Percentiles rank a stretch among this genome's conserved stretches.
Evolutionary conservation across 2,329 filamentous ascomycete species (phyloP).

Genomic region (Proliferodiscus dingleyae): DNA sequence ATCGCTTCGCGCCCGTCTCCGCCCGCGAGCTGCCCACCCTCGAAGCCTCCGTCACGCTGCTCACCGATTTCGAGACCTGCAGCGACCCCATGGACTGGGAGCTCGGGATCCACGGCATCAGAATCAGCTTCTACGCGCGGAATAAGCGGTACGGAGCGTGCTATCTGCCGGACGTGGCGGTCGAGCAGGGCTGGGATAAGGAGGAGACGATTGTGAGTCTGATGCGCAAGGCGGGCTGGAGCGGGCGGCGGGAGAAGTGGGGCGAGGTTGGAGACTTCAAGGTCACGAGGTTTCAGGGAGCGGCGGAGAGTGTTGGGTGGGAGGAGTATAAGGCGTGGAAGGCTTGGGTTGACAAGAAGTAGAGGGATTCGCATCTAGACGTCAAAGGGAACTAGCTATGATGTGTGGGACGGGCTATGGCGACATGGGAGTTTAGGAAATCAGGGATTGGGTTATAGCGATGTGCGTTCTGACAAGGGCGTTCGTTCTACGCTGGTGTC

Average conservation of each 20-base stretch:
- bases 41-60: constrained; percentile 69
- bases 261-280: constrained; percentile 67
- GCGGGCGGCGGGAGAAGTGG: constrained; percentile 63
- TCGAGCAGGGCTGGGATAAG: constrained; percentile 91
- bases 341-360: constrained; percentile 52
- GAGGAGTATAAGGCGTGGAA: constrained; percentile 75
- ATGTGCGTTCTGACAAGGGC: no score
- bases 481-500: no score
- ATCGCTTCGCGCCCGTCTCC: constrained; percentile 54
- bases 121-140: constrained; percentile 76
- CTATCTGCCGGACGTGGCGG: constrained; percentile 86
- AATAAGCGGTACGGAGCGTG: constrained; percentile 75
- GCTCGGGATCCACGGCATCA: constrained; percentile 78
- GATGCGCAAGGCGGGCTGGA: constrained; percentile 94
- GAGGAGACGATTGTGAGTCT: constrained; percentile 86
- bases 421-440: no score
- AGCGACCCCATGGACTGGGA: constrained; percentile 76
- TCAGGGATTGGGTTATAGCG: no score
- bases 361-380: neutral
- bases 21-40: constrained; percentile 51
- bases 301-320: constrained; percentile 67
- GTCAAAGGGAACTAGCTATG: neutral
- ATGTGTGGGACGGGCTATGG: neutral
- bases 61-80: constrained; percentile 79
- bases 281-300: constrained; percentile 81